Percentiles rank a stretch among this genome's conserved stretches.
These are phyloP conservation scores for Trichocomaceae sp. DNA, from an alignment of 2,329 filamentous ascomycete genomes.

Conservation along the genomic window DNA sequence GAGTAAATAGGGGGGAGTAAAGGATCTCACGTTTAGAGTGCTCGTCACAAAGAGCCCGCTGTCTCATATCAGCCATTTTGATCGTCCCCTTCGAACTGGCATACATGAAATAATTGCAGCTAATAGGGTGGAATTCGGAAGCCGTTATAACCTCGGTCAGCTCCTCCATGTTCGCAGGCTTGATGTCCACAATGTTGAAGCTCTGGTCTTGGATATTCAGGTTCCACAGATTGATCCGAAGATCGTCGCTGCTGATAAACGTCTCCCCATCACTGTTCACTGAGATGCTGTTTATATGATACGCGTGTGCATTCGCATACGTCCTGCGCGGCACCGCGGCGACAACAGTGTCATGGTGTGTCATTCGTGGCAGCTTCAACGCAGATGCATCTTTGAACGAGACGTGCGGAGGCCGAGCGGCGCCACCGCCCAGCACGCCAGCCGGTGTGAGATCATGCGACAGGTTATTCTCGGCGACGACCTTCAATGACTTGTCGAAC, in stretches of 20 bases:
- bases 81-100: conserved; percentile 98
- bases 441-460: conserved; percentile 86
- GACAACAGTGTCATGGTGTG: conserved; percentile 96
- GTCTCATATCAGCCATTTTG: conserved; percentile 96
- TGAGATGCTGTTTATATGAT: conserved; percentile 99
- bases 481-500: conserved; percentile 98
- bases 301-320: conserved; percentile 96
- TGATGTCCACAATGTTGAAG: conserved; percentile 99
- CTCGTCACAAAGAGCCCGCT: conserved; percentile 91
- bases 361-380: conserved; percentile 89
- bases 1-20: too few species aligned
- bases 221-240: conserved; percentile 98
- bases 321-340: conserved; percentile 92
- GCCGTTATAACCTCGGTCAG: conserved; percentile 97
- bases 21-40: conserved; percentile 88
- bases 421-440: conserved; percentile 67
- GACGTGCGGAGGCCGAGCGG: conserved; percentile 62
- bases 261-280: conserved; percentile 99
- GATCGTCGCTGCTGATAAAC: conserved; percentile 96
- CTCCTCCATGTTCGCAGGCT: conserved; percentile 99
- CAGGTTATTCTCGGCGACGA: conserved; percentile 97
- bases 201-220: conserved; percentile 98
- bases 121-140: conserved; percentile 91
- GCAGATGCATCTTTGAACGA: conserved; percentile 75
- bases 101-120: conserved; percentile 99